Percentiles rank a stretch among this genome's conserved stretches.
These are phyloP conservation scores for Pythium myriotylum DNA, from an alignment of 352 stramenopile genomes.

Conservation along the genomic window DNA sequence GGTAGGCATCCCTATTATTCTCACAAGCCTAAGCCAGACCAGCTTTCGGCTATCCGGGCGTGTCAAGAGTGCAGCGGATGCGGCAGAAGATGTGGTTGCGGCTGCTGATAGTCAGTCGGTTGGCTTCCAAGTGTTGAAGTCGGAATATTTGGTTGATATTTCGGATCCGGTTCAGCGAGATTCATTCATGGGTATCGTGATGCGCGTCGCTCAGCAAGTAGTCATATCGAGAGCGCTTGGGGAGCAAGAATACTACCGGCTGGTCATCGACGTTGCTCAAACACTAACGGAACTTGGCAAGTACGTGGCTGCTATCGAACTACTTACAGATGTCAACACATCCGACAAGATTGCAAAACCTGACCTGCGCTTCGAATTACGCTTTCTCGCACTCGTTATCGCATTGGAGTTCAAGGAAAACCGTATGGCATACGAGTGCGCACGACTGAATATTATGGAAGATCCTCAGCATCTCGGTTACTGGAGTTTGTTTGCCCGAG, in stretches of 20 bases:
- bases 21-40: constrained; percentile 81
- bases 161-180: constrained; percentile 70
- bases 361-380: constrained; percentile 73
- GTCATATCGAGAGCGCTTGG: constrained; percentile 75
- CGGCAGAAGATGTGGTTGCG: constrained; percentile 57
- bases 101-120: constrained; percentile 64
- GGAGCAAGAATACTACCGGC: constrained; percentile 72
- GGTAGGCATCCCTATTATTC: constrained; percentile 82
- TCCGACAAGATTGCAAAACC: constrained; percentile 82
- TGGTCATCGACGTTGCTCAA: constrained; percentile 80
- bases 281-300: constrained; percentile 82
- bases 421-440: constrained; percentile 88
- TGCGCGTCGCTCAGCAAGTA: constrained; percentile 82
- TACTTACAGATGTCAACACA: constrained; percentile 87
- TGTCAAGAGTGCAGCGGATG: constrained; percentile 57
- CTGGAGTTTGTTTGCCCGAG: constrained; percentile 84
- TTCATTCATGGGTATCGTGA: constrained; percentile 85
- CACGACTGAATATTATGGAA: constrained; percentile 86
- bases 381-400: constrained; percentile 83
- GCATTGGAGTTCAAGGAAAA: constrained; percentile 85
- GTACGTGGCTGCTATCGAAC: constrained; percentile 81
- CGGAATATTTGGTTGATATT: constrained; percentile 83
- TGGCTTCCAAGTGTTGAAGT: constrained; percentile 81
- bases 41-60: constrained; percentile 70
- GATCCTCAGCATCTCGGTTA: constrained; percentile 80